Evolutionary conservation across 495 filamentous ascomycete species (phyloP).

Genomic region (Filosporella fistucella): DNA sequence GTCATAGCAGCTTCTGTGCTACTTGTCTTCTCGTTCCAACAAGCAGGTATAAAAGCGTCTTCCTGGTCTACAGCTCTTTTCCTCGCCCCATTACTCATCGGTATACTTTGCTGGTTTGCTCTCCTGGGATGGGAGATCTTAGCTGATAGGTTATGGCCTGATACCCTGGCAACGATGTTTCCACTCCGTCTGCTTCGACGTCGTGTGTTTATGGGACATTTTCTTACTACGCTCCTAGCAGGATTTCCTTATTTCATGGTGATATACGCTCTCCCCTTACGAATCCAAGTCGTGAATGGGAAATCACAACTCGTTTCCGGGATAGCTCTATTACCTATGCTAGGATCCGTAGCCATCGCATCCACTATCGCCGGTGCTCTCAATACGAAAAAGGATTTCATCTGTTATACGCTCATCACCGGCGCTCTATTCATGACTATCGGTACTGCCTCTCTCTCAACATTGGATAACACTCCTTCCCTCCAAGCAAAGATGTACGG

Average conservation of each 20-base stretch:
- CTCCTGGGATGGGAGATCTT: constrained; percentile 43
- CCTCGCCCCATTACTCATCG: constrained; percentile 35
- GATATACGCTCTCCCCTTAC: constrained; percentile 55
- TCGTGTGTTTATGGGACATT: constrained; percentile 36
- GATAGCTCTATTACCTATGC: constrained; percentile 55
- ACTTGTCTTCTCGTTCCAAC: constrained; percentile 53
- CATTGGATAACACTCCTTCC: constrained; percentile 18
- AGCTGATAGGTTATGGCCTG: constrained; percentile 35
- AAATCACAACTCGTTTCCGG: constrained; percentile 47
- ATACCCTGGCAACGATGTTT: constrained; percentile 37
- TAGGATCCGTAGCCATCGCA: constrained; percentile 47
- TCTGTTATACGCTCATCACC: constrained; percentile 44
- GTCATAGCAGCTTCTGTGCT: constrained; percentile 51
- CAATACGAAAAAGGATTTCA: constrained; percentile 40
- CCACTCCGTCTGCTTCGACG: constrained; percentile 34
- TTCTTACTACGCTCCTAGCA: constrained; percentile 40
- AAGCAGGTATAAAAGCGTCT: constrained; percentile 44
- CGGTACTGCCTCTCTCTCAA: constrained; percentile 44
- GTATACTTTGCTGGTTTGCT: constrained; percentile 39
- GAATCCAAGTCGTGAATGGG: constrained; percentile 54
- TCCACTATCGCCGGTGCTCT: constrained; percentile 43
- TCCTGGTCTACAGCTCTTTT: constrained; percentile 42
- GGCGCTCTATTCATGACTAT: constrained; percentile 45
- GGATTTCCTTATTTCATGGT: constrained; percentile 54
- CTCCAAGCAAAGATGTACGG: constrained; percentile 26